A percentile compares a stretch with the other conserved stretches of the same genome.
Conservation (phyloP, 495 filamentous ascomycete species). For the Evansstolkia leycettana region DNA sequence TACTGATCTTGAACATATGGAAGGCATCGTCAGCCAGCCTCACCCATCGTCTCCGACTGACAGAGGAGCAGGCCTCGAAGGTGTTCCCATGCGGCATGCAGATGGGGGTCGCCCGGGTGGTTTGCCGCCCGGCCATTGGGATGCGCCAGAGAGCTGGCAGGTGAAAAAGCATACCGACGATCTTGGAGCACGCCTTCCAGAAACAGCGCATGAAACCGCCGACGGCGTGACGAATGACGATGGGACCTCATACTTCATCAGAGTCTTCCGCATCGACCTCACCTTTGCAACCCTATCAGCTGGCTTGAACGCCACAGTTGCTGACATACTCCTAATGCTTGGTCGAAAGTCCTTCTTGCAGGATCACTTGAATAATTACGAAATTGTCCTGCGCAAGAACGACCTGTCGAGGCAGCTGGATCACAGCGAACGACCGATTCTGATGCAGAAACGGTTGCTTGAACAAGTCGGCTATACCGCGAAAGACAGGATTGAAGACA, state of each 20-base stretch:
- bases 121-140: slow-evolving; percentile 46
- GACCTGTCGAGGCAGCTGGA: slow-evolving; percentile 74
- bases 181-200: slow-evolving; percentile 40
- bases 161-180: slow-evolving; percentile 62
- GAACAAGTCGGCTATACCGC: slow-evolving; percentile 89
- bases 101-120: slow-evolving; percentile 14
- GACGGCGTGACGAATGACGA: slow-evolving; percentile 49
- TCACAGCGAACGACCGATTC: slow-evolving; percentile 66
- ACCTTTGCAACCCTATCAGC: slow-evolving; percentile 88
- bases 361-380: slow-evolving; percentile 83
- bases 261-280: slow-evolving; percentile 86
- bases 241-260: slow-evolving; percentile 67
- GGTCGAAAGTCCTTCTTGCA: slow-evolving; percentile 85
- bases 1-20: slow-evolving; percentile 72
- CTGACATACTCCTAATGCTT: slow-evolving; percentile 70
- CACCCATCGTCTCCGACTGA: slow-evolving; percentile 18
- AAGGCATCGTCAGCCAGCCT: slow-evolving; percentile 65
- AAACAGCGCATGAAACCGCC: slow-evolving; percentile 40
- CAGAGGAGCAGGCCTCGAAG: slow-evolving; percentile 40
- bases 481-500: slow-evolving; percentile 77
- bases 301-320: slow-evolving; percentile 66
- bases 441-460: slow-evolving; percentile 85
- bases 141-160: slow-evolving; percentile 88
- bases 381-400: slow-evolving; percentile 89
- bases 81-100: slow-evolving; percentile 34